These are phyloP conservation scores for Grigorovia transvaalensis DNA, from an alignment of 805 yeast species.

Conservation along the genomic window DNA sequence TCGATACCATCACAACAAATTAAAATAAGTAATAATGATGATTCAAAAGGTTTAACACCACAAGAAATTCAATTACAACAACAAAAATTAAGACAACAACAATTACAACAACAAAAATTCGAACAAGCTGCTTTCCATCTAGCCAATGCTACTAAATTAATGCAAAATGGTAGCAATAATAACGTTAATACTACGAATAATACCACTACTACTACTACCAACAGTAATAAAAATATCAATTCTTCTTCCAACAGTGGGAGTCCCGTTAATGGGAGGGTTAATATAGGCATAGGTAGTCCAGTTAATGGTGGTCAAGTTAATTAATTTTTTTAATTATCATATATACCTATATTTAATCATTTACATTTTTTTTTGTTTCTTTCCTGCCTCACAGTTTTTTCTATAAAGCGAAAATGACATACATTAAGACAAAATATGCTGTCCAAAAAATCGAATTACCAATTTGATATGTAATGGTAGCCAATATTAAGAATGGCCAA, in stretches of 20 bases:
- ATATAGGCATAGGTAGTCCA: conserved; percentile 16
- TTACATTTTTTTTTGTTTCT: background rate
- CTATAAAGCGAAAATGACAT: conserved; percentile 1
- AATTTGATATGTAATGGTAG: conserved; percentile 1
- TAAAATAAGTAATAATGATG: conserved; percentile 4
- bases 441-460: conserved; percentile 9
- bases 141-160: conserved; percentile 24
- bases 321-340: conserved; percentile 1
- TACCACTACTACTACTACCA: background rate
- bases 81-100: conserved; percentile 27
- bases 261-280: conserved; percentile 16
- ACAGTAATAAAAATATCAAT: conserved; percentile 1
- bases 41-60: conserved; percentile 22
- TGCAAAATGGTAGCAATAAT: conserved; percentile 14
- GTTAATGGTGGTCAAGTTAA: conserved; percentile 16
- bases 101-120: conserved; percentile 26
- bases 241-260: conserved; percentile 3
- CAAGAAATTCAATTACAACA: conserved; percentile 28
- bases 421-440: conserved; percentile 10
- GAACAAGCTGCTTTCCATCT: conserved; percentile 27
- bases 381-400: background rate
- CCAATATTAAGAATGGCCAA: conserved; percentile 13
- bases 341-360: background rate
- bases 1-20: background rate
- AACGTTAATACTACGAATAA: background rate